phyloP scores from a whole-genome alignment of 1,284 basidiomycete species.

The Sanghuangporus weigelae region DNA sequence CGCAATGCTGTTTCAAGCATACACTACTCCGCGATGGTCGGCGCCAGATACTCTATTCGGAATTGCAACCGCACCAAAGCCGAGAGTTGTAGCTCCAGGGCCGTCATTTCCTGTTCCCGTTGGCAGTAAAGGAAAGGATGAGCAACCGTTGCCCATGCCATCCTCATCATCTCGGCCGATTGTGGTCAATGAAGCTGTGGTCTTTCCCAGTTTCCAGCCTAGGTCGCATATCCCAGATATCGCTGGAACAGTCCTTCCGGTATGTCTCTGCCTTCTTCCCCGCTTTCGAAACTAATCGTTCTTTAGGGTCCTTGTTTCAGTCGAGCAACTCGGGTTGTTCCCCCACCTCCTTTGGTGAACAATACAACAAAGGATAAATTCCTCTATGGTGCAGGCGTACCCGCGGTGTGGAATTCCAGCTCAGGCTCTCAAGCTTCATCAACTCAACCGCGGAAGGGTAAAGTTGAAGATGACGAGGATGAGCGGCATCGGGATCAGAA shows the following conservation, averaged over 20 bases:
- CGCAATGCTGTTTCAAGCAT: slow-evolving; percentile 51
- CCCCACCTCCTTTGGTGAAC: slow-evolving; percentile 49
- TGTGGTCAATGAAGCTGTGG: slow-evolving; percentile 45
- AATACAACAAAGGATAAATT: slow-evolving; percentile 51
- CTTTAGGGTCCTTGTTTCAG: slow-evolving; percentile 46
- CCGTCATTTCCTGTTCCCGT: slow-evolving; percentile 45
- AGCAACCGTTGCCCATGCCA: slow-evolving; percentile 43
- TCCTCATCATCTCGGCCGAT: slow-evolving; percentile 47
- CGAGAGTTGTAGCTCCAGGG: slow-evolving; percentile 49
- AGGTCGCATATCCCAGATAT: slow-evolving; percentile 55
- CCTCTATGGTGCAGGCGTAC: slow-evolving; percentile 53
- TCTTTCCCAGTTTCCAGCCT: slow-evolving; percentile 47
- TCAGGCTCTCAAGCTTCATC: slow-evolving; percentile 31
- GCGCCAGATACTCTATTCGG: slow-evolving; percentile 58
- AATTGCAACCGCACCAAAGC: slow-evolving; percentile 47
- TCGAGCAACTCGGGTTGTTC: slow-evolving; percentile 56
- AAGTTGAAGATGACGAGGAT: slow-evolving; percentile 20
- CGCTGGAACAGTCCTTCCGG: slow-evolving; percentile 55
- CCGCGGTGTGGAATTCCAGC: slow-evolving; percentile 61
- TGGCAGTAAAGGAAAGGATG: slow-evolving; percentile 25
- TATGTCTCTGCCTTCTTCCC: slow-evolving; percentile 31
- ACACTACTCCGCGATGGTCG: slow-evolving; percentile 60
- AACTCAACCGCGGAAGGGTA: slow-evolving; percentile 23
- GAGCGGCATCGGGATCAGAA: slow-evolving; percentile 19
- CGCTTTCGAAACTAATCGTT: slow-evolving; percentile 14